Evolutionary conservation across 2,329 filamentous ascomycete species (phyloP).

Genomic region (Chalaropsis ovoidea): DNA sequence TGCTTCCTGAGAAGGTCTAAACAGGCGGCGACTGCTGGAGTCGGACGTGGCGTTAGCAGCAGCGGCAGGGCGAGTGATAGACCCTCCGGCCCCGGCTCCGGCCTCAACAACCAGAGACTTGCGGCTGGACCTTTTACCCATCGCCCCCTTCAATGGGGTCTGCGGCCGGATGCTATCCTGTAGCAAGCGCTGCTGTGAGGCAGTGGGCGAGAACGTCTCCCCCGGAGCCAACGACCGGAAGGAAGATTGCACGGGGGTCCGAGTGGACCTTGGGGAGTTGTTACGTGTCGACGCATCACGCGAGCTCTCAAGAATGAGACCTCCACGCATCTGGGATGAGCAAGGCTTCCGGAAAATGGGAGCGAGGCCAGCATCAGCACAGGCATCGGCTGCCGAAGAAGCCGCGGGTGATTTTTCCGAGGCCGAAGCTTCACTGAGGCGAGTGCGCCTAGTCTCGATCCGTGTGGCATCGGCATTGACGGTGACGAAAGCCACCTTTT

Average conservation of each 20-base stretch:
- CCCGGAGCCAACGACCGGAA: conserved; percentile 19
- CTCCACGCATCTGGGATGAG: conserved; percentile 11
- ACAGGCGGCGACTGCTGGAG: not conserved
- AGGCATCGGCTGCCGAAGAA: not conserved
- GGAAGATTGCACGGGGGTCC: not conserved
- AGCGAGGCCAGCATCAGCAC: not conserved
- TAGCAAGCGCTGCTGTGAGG: not conserved
- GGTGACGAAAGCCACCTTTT: conserved; percentile 16
- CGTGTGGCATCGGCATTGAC: not conserved
- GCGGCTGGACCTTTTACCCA: conserved; percentile 10
- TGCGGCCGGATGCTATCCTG: conserved; percentile 9
- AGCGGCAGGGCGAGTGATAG: not conserved
- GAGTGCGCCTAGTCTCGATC: conserved; percentile 8
- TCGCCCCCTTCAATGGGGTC: not conserved
- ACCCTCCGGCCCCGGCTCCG: not conserved
- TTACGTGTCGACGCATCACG: not conserved
- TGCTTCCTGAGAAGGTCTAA: not conserved
- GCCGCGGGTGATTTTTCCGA: not conserved
- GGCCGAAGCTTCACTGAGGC: not conserved
- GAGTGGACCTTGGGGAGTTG: not conserved
- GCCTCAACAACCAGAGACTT: not conserved
- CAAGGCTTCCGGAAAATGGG: conserved; percentile 8
- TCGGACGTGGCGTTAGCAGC: not conserved
- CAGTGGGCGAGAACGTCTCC: conserved; percentile 18
- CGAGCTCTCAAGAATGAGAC: conserved; percentile 14